Evolutionary conservation across 179 eudicot species (phyloP).

Genomic region (Silene vulgaris): DNA sequence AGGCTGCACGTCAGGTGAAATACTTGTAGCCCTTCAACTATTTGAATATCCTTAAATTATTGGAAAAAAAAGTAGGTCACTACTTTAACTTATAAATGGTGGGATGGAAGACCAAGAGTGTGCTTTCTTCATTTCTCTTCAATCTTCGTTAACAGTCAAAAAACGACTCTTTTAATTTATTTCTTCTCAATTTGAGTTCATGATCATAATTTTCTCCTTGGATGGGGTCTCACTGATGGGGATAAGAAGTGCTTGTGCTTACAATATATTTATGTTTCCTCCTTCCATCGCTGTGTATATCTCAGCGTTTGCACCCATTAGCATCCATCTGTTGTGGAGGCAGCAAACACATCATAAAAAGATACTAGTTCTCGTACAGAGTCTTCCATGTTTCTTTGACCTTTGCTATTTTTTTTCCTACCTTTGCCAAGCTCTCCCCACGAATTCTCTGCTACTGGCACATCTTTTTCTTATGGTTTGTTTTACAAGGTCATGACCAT

Average conservation of each 20-base stretch:
- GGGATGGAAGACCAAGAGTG: neutral
- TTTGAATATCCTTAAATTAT: neutral
- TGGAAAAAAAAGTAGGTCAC: no score
- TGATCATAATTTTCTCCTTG: neutral
- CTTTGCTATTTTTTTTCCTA: no score
- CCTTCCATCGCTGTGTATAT: neutral
- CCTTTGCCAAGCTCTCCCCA: neutral
- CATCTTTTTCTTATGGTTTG: no score
- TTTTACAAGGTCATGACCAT: no score
- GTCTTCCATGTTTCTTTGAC: no score
- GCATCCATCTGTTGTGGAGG: neutral
- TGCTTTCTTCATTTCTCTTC: neutral
- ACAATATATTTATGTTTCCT: no score
- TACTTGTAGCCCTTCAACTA: conserved; percentile 9
- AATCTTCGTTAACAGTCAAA: neutral
- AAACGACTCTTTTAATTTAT: neutral
- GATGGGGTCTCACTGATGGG: neutral
- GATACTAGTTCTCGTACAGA: neutral
- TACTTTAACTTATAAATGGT: neutral
- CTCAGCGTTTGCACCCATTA: neutral
- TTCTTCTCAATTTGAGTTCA: neutral
- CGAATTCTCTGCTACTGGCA: neutral
- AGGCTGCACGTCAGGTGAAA: conserved; percentile 42
- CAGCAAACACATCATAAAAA: neutral
- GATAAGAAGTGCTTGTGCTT: neutral